Conservation (phyloP, 2,329 filamentous ascomycete genomes). For the Verticillium longisporum region DNA sequence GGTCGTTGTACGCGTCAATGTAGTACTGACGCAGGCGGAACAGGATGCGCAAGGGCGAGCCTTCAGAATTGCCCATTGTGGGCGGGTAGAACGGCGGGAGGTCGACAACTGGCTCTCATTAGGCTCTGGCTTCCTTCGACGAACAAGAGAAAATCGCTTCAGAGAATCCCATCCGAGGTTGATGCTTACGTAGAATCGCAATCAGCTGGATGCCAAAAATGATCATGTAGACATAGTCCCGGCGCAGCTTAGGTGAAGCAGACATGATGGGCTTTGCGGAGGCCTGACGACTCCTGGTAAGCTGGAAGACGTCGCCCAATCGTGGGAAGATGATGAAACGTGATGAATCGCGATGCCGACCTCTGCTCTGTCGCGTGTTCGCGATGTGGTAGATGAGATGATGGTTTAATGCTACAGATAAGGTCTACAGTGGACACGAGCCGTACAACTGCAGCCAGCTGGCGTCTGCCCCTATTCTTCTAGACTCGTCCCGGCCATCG, state of each 20-base stretch:
- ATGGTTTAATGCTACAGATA: not conserved
- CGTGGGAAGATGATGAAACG: not conserved
- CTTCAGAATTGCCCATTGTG: constrained; percentile 32
- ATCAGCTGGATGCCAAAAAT: constrained; percentile 22
- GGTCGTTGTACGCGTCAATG: constrained; percentile 42
- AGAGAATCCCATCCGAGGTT: not conserved
- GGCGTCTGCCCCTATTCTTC: not conserved
- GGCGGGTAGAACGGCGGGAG: constrained; percentile 45
- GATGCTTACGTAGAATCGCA: constrained; percentile 12
- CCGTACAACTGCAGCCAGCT: not conserved
- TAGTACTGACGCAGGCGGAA: constrained; percentile 38
- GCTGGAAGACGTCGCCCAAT: not conserved
- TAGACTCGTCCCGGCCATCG: not conserved
- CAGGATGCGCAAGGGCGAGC: constrained; percentile 40
- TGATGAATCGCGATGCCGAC: not conserved
- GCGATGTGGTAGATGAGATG: not conserved
- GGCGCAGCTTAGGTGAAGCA: constrained; percentile 8
- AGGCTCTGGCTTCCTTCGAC: no score
- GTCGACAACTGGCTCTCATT: constrained; percentile 37
- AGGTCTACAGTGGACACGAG: not conserved
- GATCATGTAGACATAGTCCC: constrained; percentile 27
- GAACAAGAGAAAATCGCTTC: not conserved
- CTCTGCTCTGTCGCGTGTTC: not conserved
- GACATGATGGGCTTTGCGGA: constrained; percentile 4
- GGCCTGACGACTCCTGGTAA: not conserved